Evolutionary conservation across 2,329 filamentous ascomycete genomes (phyloP), one percentile per base, ranked within the genome.

Genomic region (Penicillium paneum): DNA sequence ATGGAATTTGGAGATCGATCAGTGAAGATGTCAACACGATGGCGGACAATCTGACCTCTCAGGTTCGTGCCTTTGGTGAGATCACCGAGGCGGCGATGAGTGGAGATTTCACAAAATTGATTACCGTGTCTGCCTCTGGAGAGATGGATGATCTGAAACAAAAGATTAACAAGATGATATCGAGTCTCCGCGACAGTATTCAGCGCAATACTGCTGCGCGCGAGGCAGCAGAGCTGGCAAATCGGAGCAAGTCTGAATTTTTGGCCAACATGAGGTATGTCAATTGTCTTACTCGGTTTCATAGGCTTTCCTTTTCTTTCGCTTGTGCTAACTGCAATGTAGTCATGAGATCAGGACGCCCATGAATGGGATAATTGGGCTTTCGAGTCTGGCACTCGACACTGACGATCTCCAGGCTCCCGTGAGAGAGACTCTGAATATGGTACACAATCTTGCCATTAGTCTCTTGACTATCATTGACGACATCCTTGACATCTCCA

Each of bases 161-260:
- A 67, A 97, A 96, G 80, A 97, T 97, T 81, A 97, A 97, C 71
- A 89, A 94, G 77, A 97, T 97, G 92, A 91, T 97, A 39, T 92
- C 89, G 70, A 96, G 94, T 71, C 77, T 97, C 60, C 82, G 92
- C 61, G 92, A 97, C 75, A 93, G 89, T 78, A 96, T 97, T 61
- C 91, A 97, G 72, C 86, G 91, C 68, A 97, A 97, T 70, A 96
- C 91, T 1, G 89, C 91, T 62, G 92, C 92, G 48, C 88, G 92
- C 72, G 91, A 97, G 73, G 91, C 92, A 45, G 92, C 92, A 65
- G 92, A 97, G 70, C 78, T 96, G 70, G 92, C 92, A 57, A 97
- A 96, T 79, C 92, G 93, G 77, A 97, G 92, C 36, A 97, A 97
- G 72, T 96, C 92, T 3, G 92, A 97, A 69, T 97, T 97, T 77